Evolutionary conservation across 73 alveolate species (phyloP).

Genomic region (Breviolum minutum): DNA sequence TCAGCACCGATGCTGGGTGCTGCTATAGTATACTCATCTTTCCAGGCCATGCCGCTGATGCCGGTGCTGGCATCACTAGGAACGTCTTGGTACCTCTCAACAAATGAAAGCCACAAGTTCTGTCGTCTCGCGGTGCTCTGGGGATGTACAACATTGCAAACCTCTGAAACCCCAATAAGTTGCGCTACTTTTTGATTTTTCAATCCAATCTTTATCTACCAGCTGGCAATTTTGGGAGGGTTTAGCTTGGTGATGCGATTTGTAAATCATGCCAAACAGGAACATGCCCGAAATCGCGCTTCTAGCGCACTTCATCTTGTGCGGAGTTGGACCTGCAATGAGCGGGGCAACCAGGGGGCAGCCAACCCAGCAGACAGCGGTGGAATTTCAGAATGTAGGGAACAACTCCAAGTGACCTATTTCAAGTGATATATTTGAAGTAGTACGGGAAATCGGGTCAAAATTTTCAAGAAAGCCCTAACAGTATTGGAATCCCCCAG

Average conservation of each 20-base stretch:
- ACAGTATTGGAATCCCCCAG: neutral
- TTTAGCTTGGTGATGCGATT: neutral
- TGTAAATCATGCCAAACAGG: no score
- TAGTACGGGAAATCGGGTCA: neutral
- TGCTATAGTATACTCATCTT: neutral
- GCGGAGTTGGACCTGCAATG: no score
- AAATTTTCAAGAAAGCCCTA: neutral
- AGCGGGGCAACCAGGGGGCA: no score
- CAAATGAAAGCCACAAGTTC: neutral
- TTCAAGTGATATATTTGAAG: neutral
- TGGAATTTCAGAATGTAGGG: neutral
- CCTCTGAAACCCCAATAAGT: neutral
- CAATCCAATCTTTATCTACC: neutral
- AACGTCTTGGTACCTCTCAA: neutral
- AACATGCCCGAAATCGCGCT: no score
- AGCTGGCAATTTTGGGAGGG: neutral
- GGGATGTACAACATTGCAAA: neutral
- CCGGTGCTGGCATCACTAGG: constrained; percentile 37
- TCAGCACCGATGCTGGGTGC: no score
- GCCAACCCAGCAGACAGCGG: neutral
- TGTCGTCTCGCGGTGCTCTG: neutral
- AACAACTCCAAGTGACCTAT: neutral
- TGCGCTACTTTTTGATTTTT: neutral
- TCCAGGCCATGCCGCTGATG: neutral
- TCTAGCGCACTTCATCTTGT: no score